phyloP scores from a whole-genome alignment of 2,329 filamentous ascomycete species.

The Colletotrichum godetiae region DNA sequence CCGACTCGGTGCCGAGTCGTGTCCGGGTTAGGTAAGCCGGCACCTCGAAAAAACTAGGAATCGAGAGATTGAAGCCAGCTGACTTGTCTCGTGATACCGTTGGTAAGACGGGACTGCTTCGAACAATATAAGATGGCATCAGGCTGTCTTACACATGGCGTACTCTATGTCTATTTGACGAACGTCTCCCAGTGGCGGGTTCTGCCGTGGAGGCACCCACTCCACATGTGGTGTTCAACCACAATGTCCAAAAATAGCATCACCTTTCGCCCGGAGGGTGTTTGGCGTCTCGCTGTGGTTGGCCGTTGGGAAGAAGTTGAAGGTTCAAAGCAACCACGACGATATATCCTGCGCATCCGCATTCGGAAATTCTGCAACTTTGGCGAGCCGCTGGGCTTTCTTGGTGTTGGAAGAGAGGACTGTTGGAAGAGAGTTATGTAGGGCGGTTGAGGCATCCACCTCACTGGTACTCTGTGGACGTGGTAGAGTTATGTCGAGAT shows the following conservation, averaged over 20 bases:
- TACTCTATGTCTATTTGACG: conserved; percentile 2
- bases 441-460: conserved; percentile 2
- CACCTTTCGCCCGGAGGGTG: conserved; percentile 18
- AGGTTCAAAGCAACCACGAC: not conserved
- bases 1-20: conserved; percentile 12
- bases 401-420: not conserved
- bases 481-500: not conserved
- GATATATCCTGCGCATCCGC: not conserved
- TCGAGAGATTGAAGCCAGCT: conserved; percentile 8
- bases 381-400: conserved; percentile 4
- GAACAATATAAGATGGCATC: not conserved
- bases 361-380: conserved; percentile 8
- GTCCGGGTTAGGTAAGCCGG: conserved; percentile 18
- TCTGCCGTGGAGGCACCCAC: not conserved
- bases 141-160: conserved; percentile 13
- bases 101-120: not conserved
- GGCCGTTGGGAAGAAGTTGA: not conserved
- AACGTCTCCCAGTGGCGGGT: conserved; percentile 12
- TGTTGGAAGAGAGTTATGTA: not conserved
- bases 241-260: conserved; percentile 29
- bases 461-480: not conserved
- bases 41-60: not conserved
- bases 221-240: not conserved
- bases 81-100: conserved; percentile 12
- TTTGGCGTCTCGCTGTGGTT: conserved; percentile 19